A percentile compares a stretch with the other conserved stretches of the same genome.
Evolutionary conservation across 1,284 basidiomycete genomes (phyloP).

Genomic region (Neotropicomus parvogracilis): DNA sequence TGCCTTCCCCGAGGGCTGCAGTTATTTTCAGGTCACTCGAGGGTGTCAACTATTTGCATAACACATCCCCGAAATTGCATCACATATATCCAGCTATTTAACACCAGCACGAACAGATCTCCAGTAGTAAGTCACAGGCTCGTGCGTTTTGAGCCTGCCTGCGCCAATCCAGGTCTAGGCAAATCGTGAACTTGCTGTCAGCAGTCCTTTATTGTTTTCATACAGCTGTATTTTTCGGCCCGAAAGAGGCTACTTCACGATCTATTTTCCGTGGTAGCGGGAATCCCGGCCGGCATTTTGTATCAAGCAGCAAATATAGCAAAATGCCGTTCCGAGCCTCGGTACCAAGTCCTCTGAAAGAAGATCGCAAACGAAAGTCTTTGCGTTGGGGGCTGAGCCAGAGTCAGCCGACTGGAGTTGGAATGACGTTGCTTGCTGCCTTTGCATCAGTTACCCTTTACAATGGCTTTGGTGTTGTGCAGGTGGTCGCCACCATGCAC

Average conservation of each 20-base stretch:
- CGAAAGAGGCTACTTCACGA: background rate
- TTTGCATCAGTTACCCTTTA: background rate
- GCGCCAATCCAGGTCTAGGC: background rate
- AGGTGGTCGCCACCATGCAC: no score
- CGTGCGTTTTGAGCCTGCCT: background rate
- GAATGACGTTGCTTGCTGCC: background rate
- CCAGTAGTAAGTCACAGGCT: background rate
- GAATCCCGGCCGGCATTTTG: background rate
- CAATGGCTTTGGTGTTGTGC: background rate
- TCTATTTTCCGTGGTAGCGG: no score
- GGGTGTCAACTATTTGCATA: background rate
- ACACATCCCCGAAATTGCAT: background rate
- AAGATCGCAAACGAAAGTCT: no score
- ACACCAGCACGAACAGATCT: background rate
- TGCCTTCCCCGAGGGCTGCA: slow-evolving; percentile 6
- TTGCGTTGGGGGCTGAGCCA: no score
- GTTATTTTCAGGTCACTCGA: background rate
- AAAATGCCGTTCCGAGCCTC: no score
- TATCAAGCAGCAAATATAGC: background rate
- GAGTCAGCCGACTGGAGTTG: background rate
- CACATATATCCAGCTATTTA: no score
- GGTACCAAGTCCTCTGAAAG: no score
- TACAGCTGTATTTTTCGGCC: background rate
- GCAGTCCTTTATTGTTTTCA: background rate
- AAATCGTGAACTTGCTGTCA: background rate